Conservation (phyloP, 2,329 filamentous ascomycete species). For the Purpureocillium takamizusanense region DNA sequence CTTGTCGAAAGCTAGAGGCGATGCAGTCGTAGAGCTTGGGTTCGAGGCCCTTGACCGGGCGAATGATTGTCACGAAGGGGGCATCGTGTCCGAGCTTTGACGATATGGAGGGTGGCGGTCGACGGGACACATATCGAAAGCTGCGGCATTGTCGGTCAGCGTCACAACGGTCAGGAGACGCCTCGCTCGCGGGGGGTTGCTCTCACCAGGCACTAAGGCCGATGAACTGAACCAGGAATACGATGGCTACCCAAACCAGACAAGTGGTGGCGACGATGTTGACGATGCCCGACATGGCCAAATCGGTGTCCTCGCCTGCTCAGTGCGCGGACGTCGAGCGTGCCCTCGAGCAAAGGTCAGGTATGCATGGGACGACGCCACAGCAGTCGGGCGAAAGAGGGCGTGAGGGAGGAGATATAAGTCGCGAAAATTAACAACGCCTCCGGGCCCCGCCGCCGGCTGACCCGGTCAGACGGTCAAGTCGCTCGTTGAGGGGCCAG, state of each 20-base stretch:
- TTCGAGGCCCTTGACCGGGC: slow-evolving; percentile 88
- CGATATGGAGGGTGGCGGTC: slow-evolving; percentile 40
- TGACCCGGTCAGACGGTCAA: too few relatives aligned
- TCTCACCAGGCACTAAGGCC: slow-evolving; percentile 48
- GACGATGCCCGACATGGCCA: slow-evolving; percentile 18
- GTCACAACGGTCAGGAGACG: neutral
- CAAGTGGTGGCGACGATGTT: slow-evolving; percentile 36
- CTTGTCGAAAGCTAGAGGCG: slow-evolving; percentile 72
- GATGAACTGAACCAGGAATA: slow-evolving; percentile 45
- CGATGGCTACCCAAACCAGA: slow-evolving; percentile 42
- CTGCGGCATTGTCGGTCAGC: slow-evolving; percentile 18
- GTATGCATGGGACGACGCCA: too few relatives aligned
- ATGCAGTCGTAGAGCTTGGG: slow-evolving; percentile 88
- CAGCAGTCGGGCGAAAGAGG: too few relatives aligned
- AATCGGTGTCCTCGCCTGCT: neutral
- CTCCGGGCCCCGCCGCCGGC: too few relatives aligned
- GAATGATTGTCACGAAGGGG: slow-evolving; percentile 82
- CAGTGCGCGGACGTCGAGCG: slow-evolving; percentile 1
- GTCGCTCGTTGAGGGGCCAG: too few relatives aligned
- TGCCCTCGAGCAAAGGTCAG: too few relatives aligned
- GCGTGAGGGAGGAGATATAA: too few relatives aligned
- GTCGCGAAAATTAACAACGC: too few relatives aligned
- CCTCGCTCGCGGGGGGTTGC: neutral
- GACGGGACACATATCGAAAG: slow-evolving; percentile 43
- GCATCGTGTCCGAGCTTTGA: slow-evolving; percentile 42